Percentiles rank a stretch among this genome's conserved stretches.
These are phyloP conservation scores for Pontederia crassipes DNA, from an alignment of 176 grass and related monocot species.

Conservation along the genomic window DNA sequence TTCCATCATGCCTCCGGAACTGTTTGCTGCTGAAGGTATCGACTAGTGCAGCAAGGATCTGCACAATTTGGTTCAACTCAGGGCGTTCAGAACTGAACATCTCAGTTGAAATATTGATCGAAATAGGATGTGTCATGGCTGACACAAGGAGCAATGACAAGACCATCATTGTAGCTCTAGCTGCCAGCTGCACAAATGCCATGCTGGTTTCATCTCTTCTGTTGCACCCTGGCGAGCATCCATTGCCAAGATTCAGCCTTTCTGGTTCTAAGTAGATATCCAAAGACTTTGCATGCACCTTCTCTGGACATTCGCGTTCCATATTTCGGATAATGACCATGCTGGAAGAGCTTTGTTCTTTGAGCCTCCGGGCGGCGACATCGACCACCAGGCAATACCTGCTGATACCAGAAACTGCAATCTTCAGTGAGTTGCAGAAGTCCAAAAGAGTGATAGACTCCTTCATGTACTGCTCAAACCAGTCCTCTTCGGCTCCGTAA, in stretches of 20 bases:
- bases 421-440: conserved; percentile 82
- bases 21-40: conserved; percentile 20
- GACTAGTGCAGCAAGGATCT: conserved; percentile 33
- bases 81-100: conserved; percentile 16
- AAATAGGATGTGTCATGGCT: conserved; percentile 35
- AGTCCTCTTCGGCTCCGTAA: conserved; percentile 21
- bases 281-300: neutral
- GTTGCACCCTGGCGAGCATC: conserved; percentile 5
- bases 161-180: conserved; percentile 58
- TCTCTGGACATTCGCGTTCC: neutral
- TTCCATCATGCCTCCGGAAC: conserved; percentile 8
- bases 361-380: conserved; percentile 26
- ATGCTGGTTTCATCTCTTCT: conserved; percentile 30
- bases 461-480: conserved; percentile 99
- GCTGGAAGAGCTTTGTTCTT: conserved; percentile 4
- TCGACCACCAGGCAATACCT: conserved; percentile 70
- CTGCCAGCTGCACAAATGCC: conserved; percentile 39
- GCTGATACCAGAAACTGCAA: conserved; percentile 43
- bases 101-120: neutral
- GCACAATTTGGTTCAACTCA: conserved; percentile 55
- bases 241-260: conserved; percentile 19
- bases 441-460: conserved; percentile 75
- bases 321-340: conserved; percentile 15
- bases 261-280: conserved; percentile 33
- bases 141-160: conserved; percentile 54